Conservation (phyloP, 306 rosid genomes). For the Elaeagnus macrophylla region DNA sequence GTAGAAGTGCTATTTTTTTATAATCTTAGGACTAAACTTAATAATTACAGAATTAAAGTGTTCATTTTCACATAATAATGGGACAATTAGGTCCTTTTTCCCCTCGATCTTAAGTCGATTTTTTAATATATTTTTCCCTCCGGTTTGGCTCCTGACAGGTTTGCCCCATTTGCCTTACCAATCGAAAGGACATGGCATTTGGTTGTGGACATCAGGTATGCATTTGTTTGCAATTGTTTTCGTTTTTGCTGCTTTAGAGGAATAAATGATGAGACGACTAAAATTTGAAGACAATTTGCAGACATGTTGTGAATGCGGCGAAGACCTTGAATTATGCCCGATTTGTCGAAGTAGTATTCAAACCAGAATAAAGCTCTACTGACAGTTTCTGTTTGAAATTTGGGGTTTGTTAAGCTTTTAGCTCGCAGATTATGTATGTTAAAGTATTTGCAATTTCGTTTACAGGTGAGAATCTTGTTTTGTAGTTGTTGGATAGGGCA, state of each 20-base stretch:
- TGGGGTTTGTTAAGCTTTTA: conserved; percentile 14
- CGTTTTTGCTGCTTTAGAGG: conserved; percentile 1
- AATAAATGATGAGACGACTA: conserved; percentile 5
- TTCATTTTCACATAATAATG: no score
- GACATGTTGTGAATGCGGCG: conserved; percentile 92
- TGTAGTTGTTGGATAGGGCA: no score
- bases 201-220: conserved; percentile 95
- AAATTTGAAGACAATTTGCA: conserved; percentile 23
- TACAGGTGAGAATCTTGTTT: not conserved
- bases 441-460: conserved; percentile 9
- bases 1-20: no score
- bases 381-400: conserved; percentile 10
- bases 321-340: conserved; percentile 66
- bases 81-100: no score
- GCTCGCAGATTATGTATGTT: conserved; percentile 11
- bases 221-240: conserved; percentile 2
- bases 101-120: no score
- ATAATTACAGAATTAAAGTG: no score
- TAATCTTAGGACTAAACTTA: no score
- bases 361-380: conserved; percentile 76
- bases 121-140: no score
- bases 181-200: conserved; percentile 78
- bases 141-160: conserved; percentile 30
- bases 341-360: conserved; percentile 63
- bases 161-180: conserved; percentile 67